Evolutionary conservation across 345 rosid genomes (phyloP).

Genomic region (Populus simonii): DNA sequence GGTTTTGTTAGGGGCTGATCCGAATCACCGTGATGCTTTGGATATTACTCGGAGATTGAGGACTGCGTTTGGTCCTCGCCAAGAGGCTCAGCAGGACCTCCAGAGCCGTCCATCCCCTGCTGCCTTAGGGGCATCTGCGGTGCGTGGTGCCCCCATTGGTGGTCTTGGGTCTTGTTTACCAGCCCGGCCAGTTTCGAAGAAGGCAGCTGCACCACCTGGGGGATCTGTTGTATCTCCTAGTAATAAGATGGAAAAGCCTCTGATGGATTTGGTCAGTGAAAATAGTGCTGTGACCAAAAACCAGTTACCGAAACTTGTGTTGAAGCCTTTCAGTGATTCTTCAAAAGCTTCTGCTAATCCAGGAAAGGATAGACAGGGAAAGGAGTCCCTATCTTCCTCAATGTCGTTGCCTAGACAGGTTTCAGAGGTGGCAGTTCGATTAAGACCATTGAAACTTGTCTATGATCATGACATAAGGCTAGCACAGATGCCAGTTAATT

Average conservation of each 20-base stretch:
- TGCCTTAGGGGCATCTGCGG: conserved; percentile 97
- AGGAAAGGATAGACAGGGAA: conserved; percentile 30
- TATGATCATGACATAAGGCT: conserved; percentile 91
- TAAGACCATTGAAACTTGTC: conserved; percentile 84
- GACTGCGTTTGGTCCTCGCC: conserved; percentile 62
- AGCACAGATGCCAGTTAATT: conserved; percentile 79
- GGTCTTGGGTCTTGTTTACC: conserved; percentile 96
- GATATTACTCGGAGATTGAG: conserved; percentile 66
- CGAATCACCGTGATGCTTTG: conserved; percentile 69
- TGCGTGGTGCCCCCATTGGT: conserved; percentile 81
- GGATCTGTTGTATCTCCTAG: conserved; percentile 33
- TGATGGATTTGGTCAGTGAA: conserved; percentile 33
- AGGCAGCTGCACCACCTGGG: conserved; percentile 40
- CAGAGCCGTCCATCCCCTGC: conserved; percentile 96
- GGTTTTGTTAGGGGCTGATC: conserved; percentile 61
- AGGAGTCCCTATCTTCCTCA: conserved; percentile 29
- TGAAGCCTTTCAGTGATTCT: conserved; percentile 56
- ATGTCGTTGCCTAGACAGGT: conserved; percentile 19
- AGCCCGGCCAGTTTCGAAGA: conserved; percentile 67
- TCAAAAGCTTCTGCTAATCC: conserved; percentile 34
- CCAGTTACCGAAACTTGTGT: conserved; percentile 50
- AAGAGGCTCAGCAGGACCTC: conserved; percentile 78
- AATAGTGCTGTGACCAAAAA: conserved; percentile 52
- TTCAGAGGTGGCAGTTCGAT: conserved; percentile 38
- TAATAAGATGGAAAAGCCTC: conserved; percentile 53